These are phyloP conservation scores for Botrytis tulipae DNA, from an alignment of 2,329 filamentous ascomycete species.

Conservation along the genomic window DNA sequence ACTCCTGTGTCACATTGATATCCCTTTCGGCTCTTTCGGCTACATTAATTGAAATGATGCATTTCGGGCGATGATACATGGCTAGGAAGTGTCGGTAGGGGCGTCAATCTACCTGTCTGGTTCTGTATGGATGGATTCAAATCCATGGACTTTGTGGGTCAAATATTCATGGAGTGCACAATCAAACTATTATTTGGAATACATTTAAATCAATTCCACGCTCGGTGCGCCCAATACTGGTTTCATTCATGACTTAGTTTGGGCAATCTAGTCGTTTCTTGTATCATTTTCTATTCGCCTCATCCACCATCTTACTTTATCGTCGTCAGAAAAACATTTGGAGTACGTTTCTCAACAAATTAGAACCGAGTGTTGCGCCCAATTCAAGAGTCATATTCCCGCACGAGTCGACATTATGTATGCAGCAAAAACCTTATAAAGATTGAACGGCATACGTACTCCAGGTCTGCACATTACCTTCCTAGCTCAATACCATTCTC, in stretches of 20 bases:
- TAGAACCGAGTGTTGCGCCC: background rate
- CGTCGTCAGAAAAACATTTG: background rate
- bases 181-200: background rate
- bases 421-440: background rate
- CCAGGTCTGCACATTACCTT: background rate
- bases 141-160: conserved; percentile 8
- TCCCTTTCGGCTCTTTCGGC: conserved; percentile 7
- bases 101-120: background rate
- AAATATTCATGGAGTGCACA: background rate
- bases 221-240: background rate
- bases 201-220: background rate
- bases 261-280: background rate
- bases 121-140: background rate
- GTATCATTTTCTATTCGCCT: background rate
- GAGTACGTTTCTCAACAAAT: background rate
- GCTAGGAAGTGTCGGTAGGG: background rate
- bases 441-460: background rate
- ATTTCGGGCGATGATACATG: background rate
- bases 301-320: background rate
- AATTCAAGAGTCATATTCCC: background rate
- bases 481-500: background rate
- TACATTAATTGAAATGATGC: background rate
- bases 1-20: background rate
- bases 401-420: background rate
- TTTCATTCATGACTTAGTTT: background rate